A percentile compares a stretch with the other conserved stretches of the same genome.
Conservation (phyloP, 2,329 filamentous ascomycete genomes). For the Phyllosticta citrichinensis region DNA sequence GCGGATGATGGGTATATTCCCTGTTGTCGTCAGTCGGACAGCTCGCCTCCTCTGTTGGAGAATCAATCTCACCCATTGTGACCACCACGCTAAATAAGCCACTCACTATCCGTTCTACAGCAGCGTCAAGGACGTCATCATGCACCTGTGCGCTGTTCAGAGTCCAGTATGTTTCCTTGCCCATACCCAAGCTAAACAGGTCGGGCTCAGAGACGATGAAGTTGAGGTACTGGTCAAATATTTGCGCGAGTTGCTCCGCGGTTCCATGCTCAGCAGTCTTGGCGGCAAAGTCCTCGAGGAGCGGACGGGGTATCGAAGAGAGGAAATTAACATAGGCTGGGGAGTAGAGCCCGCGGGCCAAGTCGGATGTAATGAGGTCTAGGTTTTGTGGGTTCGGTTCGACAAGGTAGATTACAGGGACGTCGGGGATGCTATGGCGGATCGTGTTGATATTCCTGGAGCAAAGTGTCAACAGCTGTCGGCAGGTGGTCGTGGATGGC, state of each 20-base stretch:
- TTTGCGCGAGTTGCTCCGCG: constrained; percentile 79
- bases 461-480: constrained; percentile 1
- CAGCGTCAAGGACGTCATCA: constrained; percentile 77
- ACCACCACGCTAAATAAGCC: constrained; percentile 96
- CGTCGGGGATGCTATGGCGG: constrained; percentile 87
- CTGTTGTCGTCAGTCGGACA: constrained; percentile 31
- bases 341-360: constrained; percentile 79
- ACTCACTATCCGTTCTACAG: constrained; percentile 85
- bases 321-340: constrained; percentile 96
- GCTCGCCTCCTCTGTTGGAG: neutral
- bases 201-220: constrained; percentile 95
- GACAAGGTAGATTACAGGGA: constrained; percentile 91
- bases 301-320: constrained; percentile 77
- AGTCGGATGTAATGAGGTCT: constrained; percentile 70
- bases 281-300: constrained; percentile 89
- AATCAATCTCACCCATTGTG: constrained; percentile 69
- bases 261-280: constrained; percentile 78
- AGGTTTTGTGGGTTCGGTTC: constrained; percentile 79
- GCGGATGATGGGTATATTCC: constrained; percentile 87
- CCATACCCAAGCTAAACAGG: constrained; percentile 86
- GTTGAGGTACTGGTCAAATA: constrained; percentile 95
- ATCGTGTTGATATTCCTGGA: constrained; percentile 64
- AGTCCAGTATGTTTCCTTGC: constrained; percentile 91
- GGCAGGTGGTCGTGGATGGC: neutral
- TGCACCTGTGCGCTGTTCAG: constrained; percentile 86